These are phyloP conservation scores for Aureobasidium sp. DNA, from an alignment of 2,329 filamentous ascomycete species.

Conservation along the genomic window DNA sequence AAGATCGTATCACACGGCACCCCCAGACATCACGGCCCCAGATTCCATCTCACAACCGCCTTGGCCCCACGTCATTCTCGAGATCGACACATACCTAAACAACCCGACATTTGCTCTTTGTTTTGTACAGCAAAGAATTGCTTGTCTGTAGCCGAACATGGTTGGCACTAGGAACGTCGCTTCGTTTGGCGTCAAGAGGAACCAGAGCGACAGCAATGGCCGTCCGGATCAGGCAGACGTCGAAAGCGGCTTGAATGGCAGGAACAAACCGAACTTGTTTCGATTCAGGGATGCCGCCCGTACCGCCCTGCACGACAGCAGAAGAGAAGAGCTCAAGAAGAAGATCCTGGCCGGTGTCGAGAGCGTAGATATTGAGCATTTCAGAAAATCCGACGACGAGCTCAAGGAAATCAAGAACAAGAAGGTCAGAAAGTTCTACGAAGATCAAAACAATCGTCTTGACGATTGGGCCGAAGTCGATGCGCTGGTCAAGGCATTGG, in stretches of 20 bases:
- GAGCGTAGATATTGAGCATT: constrained; percentile 42
- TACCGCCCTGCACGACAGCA: constrained; percentile 39
- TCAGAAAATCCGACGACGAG: constrained; percentile 43
- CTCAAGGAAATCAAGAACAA: constrained; percentile 48
- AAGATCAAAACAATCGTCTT: constrained; percentile 47
- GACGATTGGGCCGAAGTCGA: constrained; percentile 56
- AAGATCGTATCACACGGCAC: background rate
- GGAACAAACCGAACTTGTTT: constrained; percentile 27
- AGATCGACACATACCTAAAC: background rate
- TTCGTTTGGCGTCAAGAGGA: background rate
- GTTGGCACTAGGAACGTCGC: background rate
- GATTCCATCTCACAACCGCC: background rate
- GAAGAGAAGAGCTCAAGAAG: constrained; percentile 43
- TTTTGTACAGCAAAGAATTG: background rate
- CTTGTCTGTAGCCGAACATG: background rate
- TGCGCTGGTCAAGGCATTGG: constrained; percentile 48
- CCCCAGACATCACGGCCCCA: constrained; percentile 1
- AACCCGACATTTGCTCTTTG: background rate
- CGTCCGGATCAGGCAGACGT: constrained; percentile 13
- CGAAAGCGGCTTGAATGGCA: constrained; percentile 22
- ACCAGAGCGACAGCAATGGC: background rate
- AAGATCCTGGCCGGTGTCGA: constrained; percentile 43
- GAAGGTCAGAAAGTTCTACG: constrained; percentile 48
- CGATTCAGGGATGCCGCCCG: constrained; percentile 44
- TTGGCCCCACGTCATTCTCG: constrained; percentile 10